phyloP scores from a whole-genome alignment of 305 asterid genomes.

The Petunia hybrid region DNA sequence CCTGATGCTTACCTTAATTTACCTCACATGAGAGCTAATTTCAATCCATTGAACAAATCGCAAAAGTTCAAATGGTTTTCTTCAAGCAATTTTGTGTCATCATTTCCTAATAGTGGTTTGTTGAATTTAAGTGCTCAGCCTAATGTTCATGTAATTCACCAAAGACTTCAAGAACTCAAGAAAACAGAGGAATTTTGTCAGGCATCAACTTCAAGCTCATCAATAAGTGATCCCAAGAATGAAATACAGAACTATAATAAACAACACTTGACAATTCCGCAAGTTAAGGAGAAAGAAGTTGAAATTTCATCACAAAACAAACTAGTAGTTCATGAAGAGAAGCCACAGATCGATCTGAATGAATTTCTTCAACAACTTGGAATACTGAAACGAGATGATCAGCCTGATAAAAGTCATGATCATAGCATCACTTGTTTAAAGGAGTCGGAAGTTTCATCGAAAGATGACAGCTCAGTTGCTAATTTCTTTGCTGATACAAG shows the following conservation, averaged over 20 bases:
- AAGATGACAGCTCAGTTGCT: conserved; percentile 6
- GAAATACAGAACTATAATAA: conserved; percentile 40
- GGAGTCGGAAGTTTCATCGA: conserved; percentile 32
- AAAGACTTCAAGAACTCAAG: conserved; percentile 85
- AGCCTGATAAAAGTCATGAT: conserved; percentile 36
- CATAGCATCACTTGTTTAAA: conserved; percentile 39
- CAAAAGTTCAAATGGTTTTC: conserved; percentile 89
- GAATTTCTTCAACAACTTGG: conserved; percentile 92
- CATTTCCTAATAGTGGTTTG: conserved; percentile 70
- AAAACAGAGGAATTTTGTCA: conserved; percentile 57
- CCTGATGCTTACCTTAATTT: conserved; percentile 95
- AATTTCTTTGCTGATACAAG: conserved; percentile 50
- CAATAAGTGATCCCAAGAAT: conserved; percentile 50
- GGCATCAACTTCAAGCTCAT: conserved; percentile 64
- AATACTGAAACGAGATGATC: conserved; percentile 62
- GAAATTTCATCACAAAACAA: conserved; percentile 44
- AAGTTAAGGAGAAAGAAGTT: conserved; percentile 40
- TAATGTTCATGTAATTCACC: conserved; percentile 88
- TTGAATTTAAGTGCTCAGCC: conserved; percentile 87
- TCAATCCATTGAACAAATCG: conserved; percentile 77
- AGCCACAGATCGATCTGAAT: conserved; percentile 93
- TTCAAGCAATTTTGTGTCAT: conserved; percentile 52
- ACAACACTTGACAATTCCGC: conserved; percentile 47
- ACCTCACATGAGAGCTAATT: conserved; percentile 73
- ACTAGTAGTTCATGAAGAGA: conserved; percentile 51